A percentile compares a stretch with the other conserved stretches of the same genome.
Evolutionary conservation across 148 eudicot species (phyloP).

Genomic region (Linanthus parryae): DNA sequence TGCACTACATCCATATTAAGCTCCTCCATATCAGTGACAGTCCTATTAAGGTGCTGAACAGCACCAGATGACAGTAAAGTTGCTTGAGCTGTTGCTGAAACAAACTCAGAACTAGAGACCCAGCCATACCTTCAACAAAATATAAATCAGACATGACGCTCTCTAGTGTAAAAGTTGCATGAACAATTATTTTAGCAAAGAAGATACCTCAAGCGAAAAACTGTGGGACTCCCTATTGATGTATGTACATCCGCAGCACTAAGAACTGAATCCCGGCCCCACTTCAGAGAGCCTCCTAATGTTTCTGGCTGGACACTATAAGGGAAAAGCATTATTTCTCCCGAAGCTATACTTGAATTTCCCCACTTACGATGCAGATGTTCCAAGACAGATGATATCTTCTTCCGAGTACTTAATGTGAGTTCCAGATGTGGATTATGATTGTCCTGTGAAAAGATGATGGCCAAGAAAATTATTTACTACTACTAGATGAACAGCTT

Average conservation of each 20-base stretch:
- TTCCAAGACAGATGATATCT: constrained; percentile 86
- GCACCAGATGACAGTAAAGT: constrained; percentile 18
- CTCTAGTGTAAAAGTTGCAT: neutral
- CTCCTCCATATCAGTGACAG: constrained; percentile 12
- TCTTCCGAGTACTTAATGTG: constrained; percentile 78
- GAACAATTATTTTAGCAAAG: constrained; percentile 1
- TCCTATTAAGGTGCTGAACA: constrained; percentile 14
- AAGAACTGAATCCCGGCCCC: constrained; percentile 69
- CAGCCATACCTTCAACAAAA: constrained; percentile 76
- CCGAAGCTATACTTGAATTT: constrained; percentile 48
- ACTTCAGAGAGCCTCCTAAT: constrained; percentile 45
- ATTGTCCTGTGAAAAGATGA: constrained; percentile 57
- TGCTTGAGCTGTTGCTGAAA: constrained; percentile 27
- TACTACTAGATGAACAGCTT: neutral
- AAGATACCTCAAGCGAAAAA: constrained; percentile 80
- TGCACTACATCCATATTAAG: constrained; percentile 16
- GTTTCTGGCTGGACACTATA: constrained; percentile 54
- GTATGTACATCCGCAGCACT: constrained; percentile 84
- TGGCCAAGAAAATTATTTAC: constrained; percentile 1
- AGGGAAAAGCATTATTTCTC: constrained; percentile 85
- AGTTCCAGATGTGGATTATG: constrained; percentile 95
- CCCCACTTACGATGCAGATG: constrained; percentile 98
- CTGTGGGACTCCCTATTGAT: constrained; percentile 68
- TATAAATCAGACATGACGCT: constrained; percentile 4
- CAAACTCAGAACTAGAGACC: constrained; percentile 46